phyloP scores from a whole-genome alignment of 257 asterid species.

The Ehretia macrophylla region DNA sequence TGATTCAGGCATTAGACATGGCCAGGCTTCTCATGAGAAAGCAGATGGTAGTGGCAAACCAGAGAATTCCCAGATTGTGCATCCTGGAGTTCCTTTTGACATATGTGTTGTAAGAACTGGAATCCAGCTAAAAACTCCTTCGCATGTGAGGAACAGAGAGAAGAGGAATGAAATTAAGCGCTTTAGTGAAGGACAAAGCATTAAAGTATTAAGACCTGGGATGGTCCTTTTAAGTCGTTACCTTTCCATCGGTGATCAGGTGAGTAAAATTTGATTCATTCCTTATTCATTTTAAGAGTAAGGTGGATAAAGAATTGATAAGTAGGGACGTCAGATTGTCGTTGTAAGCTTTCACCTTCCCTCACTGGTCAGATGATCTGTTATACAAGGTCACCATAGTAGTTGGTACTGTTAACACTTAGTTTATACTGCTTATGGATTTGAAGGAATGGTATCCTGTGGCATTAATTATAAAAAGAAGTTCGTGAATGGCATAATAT shows the following conservation, averaged over 20 bases:
- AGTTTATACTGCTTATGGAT: too few relatives aligned
- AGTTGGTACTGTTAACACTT: too few relatives aligned
- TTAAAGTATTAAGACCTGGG: conserved; percentile 48
- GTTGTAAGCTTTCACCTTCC: too few relatives aligned
- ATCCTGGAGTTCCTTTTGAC: conserved; percentile 30
- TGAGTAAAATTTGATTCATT: conserved; percentile 7
- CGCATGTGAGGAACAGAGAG: conserved; percentile 39
- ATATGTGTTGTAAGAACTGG: conserved; percentile 38
- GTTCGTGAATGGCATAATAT: too few relatives aligned
- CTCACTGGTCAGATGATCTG: too few relatives aligned
- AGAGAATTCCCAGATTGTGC: background rate
- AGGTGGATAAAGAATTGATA: too few relatives aligned
- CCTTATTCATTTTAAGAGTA: background rate
- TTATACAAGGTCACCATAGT: too few relatives aligned
- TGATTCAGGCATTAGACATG: conserved; percentile 4
- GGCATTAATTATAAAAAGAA: too few relatives aligned
- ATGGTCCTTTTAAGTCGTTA: conserved; percentile 63
- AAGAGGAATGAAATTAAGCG: conserved; percentile 38
- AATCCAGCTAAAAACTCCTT: conserved; percentile 37
- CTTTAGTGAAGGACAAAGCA: conserved; percentile 27
- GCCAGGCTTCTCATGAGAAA: conserved; percentile 10
- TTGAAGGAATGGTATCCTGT: too few relatives aligned
- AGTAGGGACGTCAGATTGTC: too few relatives aligned
- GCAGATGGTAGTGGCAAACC: conserved; percentile 8
- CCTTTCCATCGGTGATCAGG: conserved; percentile 60